Evolutionary conservation across 2,329 filamentous ascomycete species (phyloP), one percentile per base, ranked within the genome.

Genomic region (Diplodia sapinea): DNA sequence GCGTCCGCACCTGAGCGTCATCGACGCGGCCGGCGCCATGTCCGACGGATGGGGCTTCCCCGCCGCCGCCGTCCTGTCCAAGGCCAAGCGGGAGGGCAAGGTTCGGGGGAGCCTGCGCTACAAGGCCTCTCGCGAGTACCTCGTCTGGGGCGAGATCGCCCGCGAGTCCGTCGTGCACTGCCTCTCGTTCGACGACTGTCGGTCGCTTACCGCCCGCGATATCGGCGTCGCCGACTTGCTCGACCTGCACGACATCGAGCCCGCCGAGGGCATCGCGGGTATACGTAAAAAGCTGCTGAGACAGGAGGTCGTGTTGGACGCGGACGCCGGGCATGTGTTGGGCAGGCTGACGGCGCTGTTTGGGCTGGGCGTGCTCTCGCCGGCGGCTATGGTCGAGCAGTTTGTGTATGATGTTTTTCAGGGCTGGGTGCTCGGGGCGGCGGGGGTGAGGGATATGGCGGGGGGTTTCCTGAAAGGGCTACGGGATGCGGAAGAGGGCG

Each of bases 361-460:
- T 2, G 62, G 62, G 6, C 33, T 65, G 3, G 17, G n/a, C n/a
- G n/a, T n/a, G n/a, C n/a, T n/a, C n/a, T n/a, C n/a, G n/a, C n/a
- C n/a, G n/a, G n/a, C n/a, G n/a, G n/a, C n/a, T n/a, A n/a, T n/a
- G 29, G n/a, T 64, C 1, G 47, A 31, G 3, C 62, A 55, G 62
- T 43, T 65, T 20, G 62, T 65, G 6, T 65, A 55, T 15, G 38
- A 55, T 13, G 9, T 65, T 1, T n/a, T 65, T 3, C 62, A 65
- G 36, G 62, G 62, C 0, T 65, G 59, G 62, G 62, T 31, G 7
- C 33, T 65, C 0, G 50, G 62, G 1, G 62, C 6, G 15, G 4
- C 0, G 0, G 23, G 31, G 1, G 17, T 54, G 17, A 1, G 3
- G 23, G 26, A 9, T 1, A 49, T 65, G 49, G 62, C 62, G 17